Percentiles rank a stretch among this genome's conserved stretches.
Conservation (phyloP, 768 basidiomycete genomes). For the Paxillus ammoniavirescens region DNA sequence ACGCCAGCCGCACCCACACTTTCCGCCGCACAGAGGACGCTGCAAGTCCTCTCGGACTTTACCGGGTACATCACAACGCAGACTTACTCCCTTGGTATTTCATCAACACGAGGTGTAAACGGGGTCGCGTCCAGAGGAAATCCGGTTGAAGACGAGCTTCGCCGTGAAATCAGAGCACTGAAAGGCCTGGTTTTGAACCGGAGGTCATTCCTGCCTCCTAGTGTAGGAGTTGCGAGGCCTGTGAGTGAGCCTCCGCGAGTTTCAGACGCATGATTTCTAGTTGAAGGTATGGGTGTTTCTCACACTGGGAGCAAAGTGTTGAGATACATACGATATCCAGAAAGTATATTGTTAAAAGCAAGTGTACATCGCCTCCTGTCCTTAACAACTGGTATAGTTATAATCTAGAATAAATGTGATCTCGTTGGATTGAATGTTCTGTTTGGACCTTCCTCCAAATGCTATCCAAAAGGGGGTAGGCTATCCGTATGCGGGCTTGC, state of each 20-base stretch:
- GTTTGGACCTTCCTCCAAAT: too few relatives aligned
- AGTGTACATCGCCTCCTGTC: neutral
- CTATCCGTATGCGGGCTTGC: too few relatives aligned
- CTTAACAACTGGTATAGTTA: neutral
- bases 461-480: too few relatives aligned
- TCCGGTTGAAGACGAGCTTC: conserved; percentile 58
- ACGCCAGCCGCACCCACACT: conserved; percentile 18
- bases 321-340: too few relatives aligned
- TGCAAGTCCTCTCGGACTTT: conserved; percentile 67
- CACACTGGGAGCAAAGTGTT: too few relatives aligned
- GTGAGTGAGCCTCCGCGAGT: conserved; percentile 3
- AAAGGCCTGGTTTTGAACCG: conserved; percentile 80
- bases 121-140: conserved; percentile 17
- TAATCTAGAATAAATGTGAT: neutral
- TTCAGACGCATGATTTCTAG: neutral
- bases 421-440: neutral
- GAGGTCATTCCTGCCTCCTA: conserved; percentile 35
- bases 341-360: neutral
- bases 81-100: conserved; percentile 44
- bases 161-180: conserved; percentile 70
- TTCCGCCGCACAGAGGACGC: conserved; percentile 52
- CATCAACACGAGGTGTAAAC: conserved; percentile 15
- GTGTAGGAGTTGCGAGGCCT: conserved; percentile 3
- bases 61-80: conserved; percentile 80
- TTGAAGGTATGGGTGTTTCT: neutral